phyloP scores from a whole-genome alignment of 768 basidiomycete species.

The Collybia sordida region DNA sequence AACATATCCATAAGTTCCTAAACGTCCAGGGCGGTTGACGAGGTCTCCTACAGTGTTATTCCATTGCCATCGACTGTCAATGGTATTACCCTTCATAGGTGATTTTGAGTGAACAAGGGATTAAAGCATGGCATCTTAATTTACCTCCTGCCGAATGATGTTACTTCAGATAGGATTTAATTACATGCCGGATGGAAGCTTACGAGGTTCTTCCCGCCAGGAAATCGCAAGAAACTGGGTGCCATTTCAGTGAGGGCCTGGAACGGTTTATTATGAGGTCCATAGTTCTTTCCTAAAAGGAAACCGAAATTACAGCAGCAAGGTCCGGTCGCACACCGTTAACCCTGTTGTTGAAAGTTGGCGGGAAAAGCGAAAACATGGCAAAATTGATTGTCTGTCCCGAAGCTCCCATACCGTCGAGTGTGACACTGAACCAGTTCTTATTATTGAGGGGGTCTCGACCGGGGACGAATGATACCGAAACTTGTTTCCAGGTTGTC shows the following conservation, averaged over 20 bases:
- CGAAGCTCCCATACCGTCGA: conserved; percentile 39
- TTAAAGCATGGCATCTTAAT: too few relatives aligned
- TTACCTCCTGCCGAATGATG: too few relatives aligned
- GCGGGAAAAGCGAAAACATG: conserved; percentile 66
- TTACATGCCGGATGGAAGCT: conserved; percentile 13
- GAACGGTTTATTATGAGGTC: conserved; percentile 26
- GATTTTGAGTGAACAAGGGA: too few relatives aligned
- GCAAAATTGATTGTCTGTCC: conserved; percentile 27
- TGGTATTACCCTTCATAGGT: conserved; percentile 62
- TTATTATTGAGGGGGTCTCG: conserved; percentile 3
- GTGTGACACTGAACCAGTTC: conserved; percentile 48
- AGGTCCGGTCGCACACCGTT: conserved; percentile 56
- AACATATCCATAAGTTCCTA: conserved; percentile 56
- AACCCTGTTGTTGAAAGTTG: conserved; percentile 57
- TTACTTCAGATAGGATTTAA: too few relatives aligned
- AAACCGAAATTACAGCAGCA: background rate
- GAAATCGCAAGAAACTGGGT: conserved; percentile 65
- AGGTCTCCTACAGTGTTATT: conserved; percentile 60
- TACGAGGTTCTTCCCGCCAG: conserved; percentile 68
- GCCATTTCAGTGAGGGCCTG: conserved; percentile 52
- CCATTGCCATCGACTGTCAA: conserved; percentile 62
- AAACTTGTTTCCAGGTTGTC: conserved; percentile 50
- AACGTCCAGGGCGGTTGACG: conserved; percentile 47
- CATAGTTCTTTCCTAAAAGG: conserved; percentile 49
- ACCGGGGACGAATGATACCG: conserved; percentile 38